Evolutionary conservation across 2,329 filamentous ascomycete species (phyloP).

Genomic region (Pestalotiopsis sp.): DNA sequence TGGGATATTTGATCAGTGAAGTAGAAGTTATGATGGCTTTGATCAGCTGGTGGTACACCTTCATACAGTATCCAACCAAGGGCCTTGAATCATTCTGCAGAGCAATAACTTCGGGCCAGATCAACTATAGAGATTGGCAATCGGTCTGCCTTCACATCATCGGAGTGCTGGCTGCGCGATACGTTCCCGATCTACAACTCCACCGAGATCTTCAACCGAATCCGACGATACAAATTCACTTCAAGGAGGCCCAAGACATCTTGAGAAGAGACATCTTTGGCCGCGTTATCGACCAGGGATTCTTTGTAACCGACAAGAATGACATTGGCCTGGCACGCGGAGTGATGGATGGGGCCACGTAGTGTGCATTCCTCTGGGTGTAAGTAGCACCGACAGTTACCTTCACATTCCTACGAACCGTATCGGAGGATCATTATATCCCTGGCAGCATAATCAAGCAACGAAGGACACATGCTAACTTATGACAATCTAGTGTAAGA

Average conservation of each 20-base stretch:
- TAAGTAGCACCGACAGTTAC: neutral
- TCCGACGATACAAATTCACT: fast-evolving
- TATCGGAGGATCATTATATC: no score
- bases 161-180: neutral
- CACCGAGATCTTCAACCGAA: neutral
- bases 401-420: neutral
- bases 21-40: neutral
- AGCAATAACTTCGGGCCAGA: neutral
- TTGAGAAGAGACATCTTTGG: no score
- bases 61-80: neutral
- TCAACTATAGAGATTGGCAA: fast-evolving
- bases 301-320: neutral
- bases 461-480: neutral
- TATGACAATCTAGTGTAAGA: fast-evolving
- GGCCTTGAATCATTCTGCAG: neutral
- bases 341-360: neutral
- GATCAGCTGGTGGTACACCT: neutral
- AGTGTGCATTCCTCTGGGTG: neutral
- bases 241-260: no score
- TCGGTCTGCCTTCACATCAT: neutral
- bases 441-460: no score
- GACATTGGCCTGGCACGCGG: neutral
- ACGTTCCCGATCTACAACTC: neutral
- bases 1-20: fast-evolving
- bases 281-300: no score